Conservation (phyloP, 1,139 yeast genomes). For the Suhomyces bokatorum region DNA sequence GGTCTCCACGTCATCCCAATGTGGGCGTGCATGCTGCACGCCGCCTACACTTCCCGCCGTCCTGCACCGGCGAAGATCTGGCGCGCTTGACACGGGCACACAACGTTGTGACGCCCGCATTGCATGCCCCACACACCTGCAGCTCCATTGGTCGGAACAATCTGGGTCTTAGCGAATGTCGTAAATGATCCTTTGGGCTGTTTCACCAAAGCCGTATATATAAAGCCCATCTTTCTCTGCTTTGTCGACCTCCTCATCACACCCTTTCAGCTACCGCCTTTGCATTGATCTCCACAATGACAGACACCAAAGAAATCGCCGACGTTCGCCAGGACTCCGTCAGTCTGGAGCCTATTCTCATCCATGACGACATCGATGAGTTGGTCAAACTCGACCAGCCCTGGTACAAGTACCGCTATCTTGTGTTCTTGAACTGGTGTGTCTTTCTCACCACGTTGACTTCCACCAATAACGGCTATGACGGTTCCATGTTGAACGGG, state of each 20-base stretch:
- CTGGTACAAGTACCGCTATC: slow-evolving; percentile 16
- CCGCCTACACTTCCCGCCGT: too few relatives aligned
- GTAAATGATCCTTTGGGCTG: background rate
- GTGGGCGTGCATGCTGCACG: too few relatives aligned
- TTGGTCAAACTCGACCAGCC: slow-evolving; percentile 13
- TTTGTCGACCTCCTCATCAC: too few relatives aligned
- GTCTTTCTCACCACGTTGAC: slow-evolving; percentile 22
- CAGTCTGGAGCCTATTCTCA: background rate
- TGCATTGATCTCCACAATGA: background rate
- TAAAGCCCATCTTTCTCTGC: too few relatives aligned
- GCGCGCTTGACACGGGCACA: too few relatives aligned
- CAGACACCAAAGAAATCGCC: slow-evolving; percentile 5
- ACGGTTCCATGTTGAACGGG: slow-evolving; percentile 26
- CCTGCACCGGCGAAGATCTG: too few relatives aligned
- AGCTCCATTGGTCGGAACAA: too few relatives aligned
- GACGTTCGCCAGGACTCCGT: slow-evolving; percentile 9
- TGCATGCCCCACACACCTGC: too few relatives aligned
- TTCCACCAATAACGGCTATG: slow-evolving; percentile 25
- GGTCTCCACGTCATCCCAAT: too few relatives aligned
- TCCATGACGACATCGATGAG: slow-evolving; percentile 9
- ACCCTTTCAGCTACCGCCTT: too few relatives aligned
- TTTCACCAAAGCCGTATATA: background rate
- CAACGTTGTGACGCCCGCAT: too few relatives aligned
- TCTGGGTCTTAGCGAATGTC: background rate
- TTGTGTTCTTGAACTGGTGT: slow-evolving; percentile 14